These are phyloP conservation scores for Cardiospermum halicacabum DNA, from an alignment of 345 rosid genomes.

Conservation along the genomic window DNA sequence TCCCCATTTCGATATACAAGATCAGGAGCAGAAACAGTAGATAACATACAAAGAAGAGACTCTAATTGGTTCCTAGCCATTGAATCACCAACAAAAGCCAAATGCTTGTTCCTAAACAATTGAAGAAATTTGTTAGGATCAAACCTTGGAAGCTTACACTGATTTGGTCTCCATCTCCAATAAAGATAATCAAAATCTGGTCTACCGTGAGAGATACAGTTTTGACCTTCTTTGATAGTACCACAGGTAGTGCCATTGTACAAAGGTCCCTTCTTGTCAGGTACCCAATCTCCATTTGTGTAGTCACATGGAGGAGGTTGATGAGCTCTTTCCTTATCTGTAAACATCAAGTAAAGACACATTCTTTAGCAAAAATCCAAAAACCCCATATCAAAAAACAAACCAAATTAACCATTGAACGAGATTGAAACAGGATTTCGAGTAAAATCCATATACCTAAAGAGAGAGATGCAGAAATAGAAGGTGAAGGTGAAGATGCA, in stretches of 20 bases:
- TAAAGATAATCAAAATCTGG: conserved; percentile 72
- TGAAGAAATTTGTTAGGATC: conserved; percentile 61
- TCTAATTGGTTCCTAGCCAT: conserved; percentile 96
- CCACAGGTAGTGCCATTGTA: conserved; percentile 78
- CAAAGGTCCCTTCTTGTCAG: conserved; percentile 62
- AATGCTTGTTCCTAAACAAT: conserved; percentile 51
- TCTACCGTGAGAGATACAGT: conserved; percentile 79
- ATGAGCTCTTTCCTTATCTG: conserved; percentile 36
- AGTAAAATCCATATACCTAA: conserved; percentile 22
- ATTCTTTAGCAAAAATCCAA: background rate
- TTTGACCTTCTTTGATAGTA: conserved; percentile 82
- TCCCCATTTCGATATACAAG: conserved; percentile 66
- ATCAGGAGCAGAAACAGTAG: conserved; percentile 49
- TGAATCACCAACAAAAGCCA: conserved; percentile 95
- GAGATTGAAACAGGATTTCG: background rate
- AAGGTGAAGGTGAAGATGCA: conserved; percentile 12
- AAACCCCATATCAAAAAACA: background rate
- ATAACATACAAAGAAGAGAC: conserved; percentile 79
- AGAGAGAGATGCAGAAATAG: conserved; percentile 10
- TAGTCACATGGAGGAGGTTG: conserved; percentile 60
- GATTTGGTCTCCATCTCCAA: conserved; percentile 87
- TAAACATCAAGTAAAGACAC: conserved; percentile 9
- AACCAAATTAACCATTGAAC: background rate
- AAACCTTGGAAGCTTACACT: conserved; percentile 79
- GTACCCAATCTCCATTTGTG: conserved; percentile 68